Evolutionary conservation across 1,139 yeast species (phyloP).

Genomic region (Debaryomyces subglobosus): DNA sequence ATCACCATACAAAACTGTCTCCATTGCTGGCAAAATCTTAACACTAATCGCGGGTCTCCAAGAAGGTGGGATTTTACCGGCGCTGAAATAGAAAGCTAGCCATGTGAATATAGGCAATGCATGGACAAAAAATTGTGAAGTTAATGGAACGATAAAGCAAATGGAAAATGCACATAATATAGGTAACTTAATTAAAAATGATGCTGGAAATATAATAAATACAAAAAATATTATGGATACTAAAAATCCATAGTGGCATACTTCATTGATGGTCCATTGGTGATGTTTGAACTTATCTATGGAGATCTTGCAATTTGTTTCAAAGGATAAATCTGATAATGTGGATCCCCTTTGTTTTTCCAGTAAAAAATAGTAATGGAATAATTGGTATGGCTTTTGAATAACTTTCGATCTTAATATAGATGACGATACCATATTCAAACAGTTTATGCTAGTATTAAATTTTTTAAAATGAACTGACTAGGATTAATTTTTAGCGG

Average conservation of each 20-base stretch:
- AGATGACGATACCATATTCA: constrained; percentile 15
- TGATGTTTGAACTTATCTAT: constrained; percentile 53
- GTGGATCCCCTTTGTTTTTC: constrained; percentile 61
- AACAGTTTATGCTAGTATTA: background rate
- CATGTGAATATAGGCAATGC: constrained; percentile 88
- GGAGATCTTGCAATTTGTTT: constrained; percentile 56
- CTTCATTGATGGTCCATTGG: constrained; percentile 49
- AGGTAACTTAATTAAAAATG: constrained; percentile 48
- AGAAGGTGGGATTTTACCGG: constrained; percentile 72
- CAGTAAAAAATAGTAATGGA: constrained; percentile 55
- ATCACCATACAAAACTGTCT: constrained; percentile 92
- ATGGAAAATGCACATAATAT: constrained; percentile 38
- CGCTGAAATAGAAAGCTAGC: constrained; percentile 82
- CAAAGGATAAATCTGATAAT: constrained; percentile 60
- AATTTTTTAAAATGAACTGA: background rate
- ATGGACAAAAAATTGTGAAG: constrained; percentile 82
- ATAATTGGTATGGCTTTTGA: constrained; percentile 47
- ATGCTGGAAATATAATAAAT: constrained; percentile 54
- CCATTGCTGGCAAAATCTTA: constrained; percentile 89
- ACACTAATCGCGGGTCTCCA: constrained; percentile 92
- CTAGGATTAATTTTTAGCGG: background rate
- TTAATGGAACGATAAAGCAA: constrained; percentile 67
- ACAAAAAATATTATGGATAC: constrained; percentile 54
- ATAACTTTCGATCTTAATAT: constrained; percentile 38
- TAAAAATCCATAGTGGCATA: constrained; percentile 55